Base-by-base conservation (phyloP, 164 flowering plant species). In the Stephania japonica region DNA sequence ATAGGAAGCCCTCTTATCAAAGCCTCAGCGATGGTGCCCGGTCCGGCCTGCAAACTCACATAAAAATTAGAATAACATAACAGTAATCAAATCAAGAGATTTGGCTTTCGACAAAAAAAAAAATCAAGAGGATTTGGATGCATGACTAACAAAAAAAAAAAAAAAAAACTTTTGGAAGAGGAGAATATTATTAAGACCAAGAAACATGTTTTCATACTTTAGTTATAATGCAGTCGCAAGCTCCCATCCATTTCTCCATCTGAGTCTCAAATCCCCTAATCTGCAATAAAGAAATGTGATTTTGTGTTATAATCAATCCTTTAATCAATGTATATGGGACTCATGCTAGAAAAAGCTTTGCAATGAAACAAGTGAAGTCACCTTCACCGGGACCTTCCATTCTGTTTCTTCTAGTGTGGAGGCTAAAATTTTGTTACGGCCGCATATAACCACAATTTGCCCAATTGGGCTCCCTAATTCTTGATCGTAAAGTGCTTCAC, bases 171-270 rank as follows among this genome's bases (percentile, higher is more conserved):
- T 41, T 56, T 61, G 3, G 9, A 21, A 12, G 73, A 41, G 50
- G 8, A 62, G 26, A 71, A 61, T 12, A 41, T 24, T 16, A 63
- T 44, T 26, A 68, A 64, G 71, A 44, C 26, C 74, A 21, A 76
- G 10, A 41, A 47, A 69, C n/a, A 38, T 68, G 6, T 38, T n/a
- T 38, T 72, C 85, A 2, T 85, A 92, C 97, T 80, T 94, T 94
- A 63, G 98, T 94, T 23, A 94, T 94, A 69, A 94, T 90, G 85
- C 98, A 94, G 81, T 94, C 97, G 76, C 98, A 94, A 79, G 97
- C 94, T 69, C 97, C 97, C 97, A 94, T 94, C 97, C 97, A 94
- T 80, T 94, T 94, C 90, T 87, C 89, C 97, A 94, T 94, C 76
- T 91, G 97, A 1, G 84, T 91, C 84, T 92, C 91, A 75, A 94